phyloP scores from a whole-genome alignment of 2,329 filamentous ascomycete genomes.

The Neocucurbitaria cava region DNA sequence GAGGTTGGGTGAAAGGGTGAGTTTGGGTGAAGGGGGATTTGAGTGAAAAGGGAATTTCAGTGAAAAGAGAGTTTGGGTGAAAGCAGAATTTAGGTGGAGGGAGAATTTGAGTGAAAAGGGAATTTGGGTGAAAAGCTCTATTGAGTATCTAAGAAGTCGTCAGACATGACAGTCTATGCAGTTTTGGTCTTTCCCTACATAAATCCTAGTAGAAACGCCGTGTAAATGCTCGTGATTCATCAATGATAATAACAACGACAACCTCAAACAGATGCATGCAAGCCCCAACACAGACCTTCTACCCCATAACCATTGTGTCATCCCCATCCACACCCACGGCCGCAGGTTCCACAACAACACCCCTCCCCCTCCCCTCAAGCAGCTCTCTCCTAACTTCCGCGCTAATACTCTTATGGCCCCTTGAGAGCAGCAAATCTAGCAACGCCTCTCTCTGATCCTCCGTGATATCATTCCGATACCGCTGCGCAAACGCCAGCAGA shows the following conservation, averaged over 20 bases:
- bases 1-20: no score
- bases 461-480: constrained; percentile 95
- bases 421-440: constrained; percentile 81
- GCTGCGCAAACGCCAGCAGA: constrained; percentile 87
- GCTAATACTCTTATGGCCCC: constrained; percentile 87
- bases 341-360: constrained; percentile 70
- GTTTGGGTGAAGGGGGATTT: no score
- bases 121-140: no score
- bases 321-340: constrained; percentile 72
- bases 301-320: constrained; percentile 82
- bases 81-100: no score
- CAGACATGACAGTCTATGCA: no score
- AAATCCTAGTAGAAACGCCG: constrained; percentile 16
- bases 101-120: no score
- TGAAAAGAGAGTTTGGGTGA: no score
- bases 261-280: background rate
- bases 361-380: constrained; percentile 84
- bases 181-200: background rate
- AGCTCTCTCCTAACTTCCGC: constrained; percentile 91
- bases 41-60: no score
- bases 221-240: constrained; percentile 13
- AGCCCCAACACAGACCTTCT: background rate
- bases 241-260: background rate
- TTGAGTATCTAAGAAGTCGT: no score
- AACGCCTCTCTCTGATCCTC: constrained; percentile 93